Base-by-base conservation (phyloP, 257 asterid genomes). In the Ilex aquifolium region DNA sequence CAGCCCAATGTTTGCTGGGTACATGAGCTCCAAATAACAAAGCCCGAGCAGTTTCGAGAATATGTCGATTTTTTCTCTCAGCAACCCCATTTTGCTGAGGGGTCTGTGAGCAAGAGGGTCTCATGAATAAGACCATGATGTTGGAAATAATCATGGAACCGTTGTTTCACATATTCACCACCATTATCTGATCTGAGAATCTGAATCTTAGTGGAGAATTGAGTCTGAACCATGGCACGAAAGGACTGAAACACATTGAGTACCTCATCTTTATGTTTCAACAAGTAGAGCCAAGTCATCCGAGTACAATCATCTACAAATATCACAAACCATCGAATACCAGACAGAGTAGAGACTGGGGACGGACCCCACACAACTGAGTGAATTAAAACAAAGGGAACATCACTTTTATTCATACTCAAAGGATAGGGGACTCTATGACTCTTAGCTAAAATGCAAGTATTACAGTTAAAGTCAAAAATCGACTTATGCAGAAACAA, bases 281-380 rank as follows among this genome's bases (percentile, higher is more conserved):
- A 42, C 46, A 42, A 42, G 10, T 42, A 42, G 10, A 42, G 7
- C 46, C 46, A 42, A 42, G 46, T 42, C 46, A 50, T n/a, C 4
- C 56, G 56, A 10, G 56, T 50, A 50, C 56, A 50, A 50, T 50
- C 56, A 50, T 50, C 56, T 14, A 50, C 56, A 50, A 50, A 50
- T 3, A 14, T 50, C n/a, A 50, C 56, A 50, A 50, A 50, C 56
- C 56, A 50, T 6, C 56, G 14, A 50, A 50, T 50, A 50, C 56
- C n/a, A 11, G 56, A 50, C 4, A 14, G 17, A 50, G 17, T 50
- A 6, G n/a, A 50, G 13, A 50, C 13, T 50, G n/a, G 56, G 13
- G 56, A 11, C 6, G 56, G 56, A 3, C 56, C 56, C 56, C 56
- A 50, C 6, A 50, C 56, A 50, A 5, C 56, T 3, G 13, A 42